phyloP scores from a whole-genome alignment of 495 filamentous ascomycete genomes.

The Neurospora intermedia region DNA sequence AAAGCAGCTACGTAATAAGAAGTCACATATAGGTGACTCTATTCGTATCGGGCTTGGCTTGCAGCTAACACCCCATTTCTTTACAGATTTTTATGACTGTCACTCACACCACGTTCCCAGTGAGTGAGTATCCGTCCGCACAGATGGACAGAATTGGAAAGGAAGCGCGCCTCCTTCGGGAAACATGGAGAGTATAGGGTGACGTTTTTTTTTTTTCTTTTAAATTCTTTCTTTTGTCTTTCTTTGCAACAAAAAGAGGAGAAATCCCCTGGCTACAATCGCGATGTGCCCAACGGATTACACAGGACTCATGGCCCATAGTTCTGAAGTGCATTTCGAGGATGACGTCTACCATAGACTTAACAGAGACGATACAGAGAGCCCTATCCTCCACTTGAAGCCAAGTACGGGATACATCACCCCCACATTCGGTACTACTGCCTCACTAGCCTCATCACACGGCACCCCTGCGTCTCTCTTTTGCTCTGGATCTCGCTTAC shows the following conservation, averaged over 20 bases:
- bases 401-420: background rate
- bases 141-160: background rate
- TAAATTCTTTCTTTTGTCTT: too few species aligned
- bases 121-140: background rate
- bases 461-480: background rate
- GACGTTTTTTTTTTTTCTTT: too few species aligned
- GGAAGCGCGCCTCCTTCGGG: background rate
- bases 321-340: background rate
- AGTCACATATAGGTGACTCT: background rate
- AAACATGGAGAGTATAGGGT: background rate
- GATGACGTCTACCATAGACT: background rate
- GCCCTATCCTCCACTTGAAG: background rate
- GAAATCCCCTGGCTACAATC: background rate
- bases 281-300: background rate
- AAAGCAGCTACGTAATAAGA: background rate
- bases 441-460: background rate
- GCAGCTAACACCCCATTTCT: background rate
- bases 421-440: background rate
- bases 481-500: background rate
- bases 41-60: background rate
- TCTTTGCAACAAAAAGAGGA: too few species aligned
- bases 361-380: background rate
- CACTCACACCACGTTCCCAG: background rate
- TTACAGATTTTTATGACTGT: background rate
- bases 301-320: background rate